Evolutionary conservation across 306 rosid genomes (phyloP).

Genomic region (Cucurbita argyrosperma): DNA sequence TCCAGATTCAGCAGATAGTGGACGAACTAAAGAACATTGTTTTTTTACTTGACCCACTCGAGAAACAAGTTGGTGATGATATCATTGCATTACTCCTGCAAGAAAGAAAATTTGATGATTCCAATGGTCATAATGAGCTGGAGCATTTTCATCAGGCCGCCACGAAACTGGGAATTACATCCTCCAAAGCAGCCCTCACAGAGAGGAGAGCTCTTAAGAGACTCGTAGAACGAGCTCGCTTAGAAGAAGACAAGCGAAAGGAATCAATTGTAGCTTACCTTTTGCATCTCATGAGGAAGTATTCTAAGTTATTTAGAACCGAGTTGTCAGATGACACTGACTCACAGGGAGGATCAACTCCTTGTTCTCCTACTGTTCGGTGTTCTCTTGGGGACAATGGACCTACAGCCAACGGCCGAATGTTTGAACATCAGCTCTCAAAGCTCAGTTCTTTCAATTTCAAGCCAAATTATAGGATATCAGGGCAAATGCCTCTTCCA

Average conservation of each 20-base stretch:
- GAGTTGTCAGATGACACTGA: conserved; percentile 82
- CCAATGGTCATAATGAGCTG: conserved; percentile 61
- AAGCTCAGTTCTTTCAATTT: conserved; percentile 58
- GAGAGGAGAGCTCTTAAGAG: conserved; percentile 97
- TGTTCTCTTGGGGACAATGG: conserved; percentile 47
- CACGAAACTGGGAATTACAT: conserved; percentile 73
- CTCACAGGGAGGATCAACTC: conserved; percentile 77
- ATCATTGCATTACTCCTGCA: conserved; percentile 78
- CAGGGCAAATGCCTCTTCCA: conserved; percentile 54
- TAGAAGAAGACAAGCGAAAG: conserved; percentile 93
- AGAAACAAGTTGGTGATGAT: conserved; percentile 84
- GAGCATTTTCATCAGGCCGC: conserved; percentile 96
- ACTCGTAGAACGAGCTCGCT: conserved; percentile 73
- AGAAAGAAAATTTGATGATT: conserved; percentile 58
- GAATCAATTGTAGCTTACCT: conserved; percentile 91
- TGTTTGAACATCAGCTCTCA: conserved; percentile 71
- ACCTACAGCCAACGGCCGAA: conserved; percentile 35
- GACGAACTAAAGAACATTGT: conserved; percentile 43
- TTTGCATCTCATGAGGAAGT: conserved; percentile 90
- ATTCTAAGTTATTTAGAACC: conserved; percentile 82
- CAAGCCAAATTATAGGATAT: conserved; percentile 39
- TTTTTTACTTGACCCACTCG: conserved; percentile 63
- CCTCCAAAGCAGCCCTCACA: conserved; percentile 85
- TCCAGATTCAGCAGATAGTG: conserved; percentile 65
- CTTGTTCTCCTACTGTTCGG: conserved; percentile 88